These are phyloP conservation scores for Chaetomium sp. DNA, from an alignment of 2,329 filamentous ascomycete genomes.

Conservation along the genomic window DNA sequence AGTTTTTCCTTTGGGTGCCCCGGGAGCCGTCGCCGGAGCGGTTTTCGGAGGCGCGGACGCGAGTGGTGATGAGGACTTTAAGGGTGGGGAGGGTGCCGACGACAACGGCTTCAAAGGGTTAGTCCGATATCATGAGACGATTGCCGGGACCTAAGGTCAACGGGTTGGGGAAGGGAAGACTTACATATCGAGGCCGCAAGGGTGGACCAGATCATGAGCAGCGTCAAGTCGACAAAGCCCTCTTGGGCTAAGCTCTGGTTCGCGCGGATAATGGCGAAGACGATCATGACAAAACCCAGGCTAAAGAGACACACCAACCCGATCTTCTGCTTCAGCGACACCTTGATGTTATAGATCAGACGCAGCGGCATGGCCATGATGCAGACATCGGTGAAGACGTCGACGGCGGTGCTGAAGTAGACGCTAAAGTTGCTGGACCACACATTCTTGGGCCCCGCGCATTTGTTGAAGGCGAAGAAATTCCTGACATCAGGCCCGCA, in stretches of 20 bases:
- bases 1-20: slow-evolving; percentile 9
- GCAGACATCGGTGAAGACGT: slow-evolving; percentile 39
- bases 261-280: slow-evolving; percentile 39
- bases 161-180: slow-evolving; percentile 1
- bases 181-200: slow-evolving; percentile 35
- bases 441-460: slow-evolving; percentile 29
- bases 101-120: slow-evolving; percentile 30
- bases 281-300: slow-evolving; percentile 38
- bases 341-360: slow-evolving; percentile 38
- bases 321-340: slow-evolving; percentile 37
- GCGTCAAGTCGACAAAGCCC: slow-evolving; percentile 35
- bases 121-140: not conserved
- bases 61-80: slow-evolving; percentile 35
- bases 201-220: slow-evolving; percentile 36
- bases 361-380: slow-evolving; percentile 38
- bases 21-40: slow-evolving; percentile 23
- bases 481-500: slow-evolving; percentile 35
- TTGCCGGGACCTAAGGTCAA: not conserved
- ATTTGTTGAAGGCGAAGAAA: slow-evolving; percentile 37
- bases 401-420: slow-evolving; percentile 37
- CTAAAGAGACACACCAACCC: slow-evolving; percentile 38
- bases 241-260: slow-evolving; percentile 34
- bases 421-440: slow-evolving; percentile 36
- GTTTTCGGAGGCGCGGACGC: slow-evolving; percentile 27
- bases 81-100: slow-evolving; percentile 35